Base-by-base conservation (phyloP, 2,329 filamentous ascomycete species). In the Ascochyta fabae region DNA sequence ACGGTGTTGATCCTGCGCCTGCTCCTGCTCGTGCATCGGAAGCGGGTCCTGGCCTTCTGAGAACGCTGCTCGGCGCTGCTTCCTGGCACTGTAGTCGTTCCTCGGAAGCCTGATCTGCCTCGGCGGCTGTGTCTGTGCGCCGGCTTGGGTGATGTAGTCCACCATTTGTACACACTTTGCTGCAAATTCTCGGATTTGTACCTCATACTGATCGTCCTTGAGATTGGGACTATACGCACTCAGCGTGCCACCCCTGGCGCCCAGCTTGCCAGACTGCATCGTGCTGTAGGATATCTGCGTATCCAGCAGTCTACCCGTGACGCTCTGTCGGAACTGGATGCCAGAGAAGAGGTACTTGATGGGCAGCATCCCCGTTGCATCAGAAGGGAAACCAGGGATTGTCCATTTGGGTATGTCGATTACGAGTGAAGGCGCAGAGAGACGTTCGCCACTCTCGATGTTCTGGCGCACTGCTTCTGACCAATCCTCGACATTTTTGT, bases 321-420 rank as follows among this genome's bases (percentile, higher is more conserved):
- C 57, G 19, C 53, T 59, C 44, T 76, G 70, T 3, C 64, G 58
- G 41, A 73, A 68, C 34, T 65, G 63, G 3, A 74, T 61, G 16
- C 67, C 68, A 1, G 66, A 64, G 50, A 73, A 73, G 38, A 71
- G 49, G 31, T 70, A 76, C 9, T 57, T 66, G 23, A 71, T 54
- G 5, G 47, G 46, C 8, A 40, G 39, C 35, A 53, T 41, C 12
- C 57, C 60, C 13, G 58, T 53, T 0, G 43, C 42, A 15, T 60
- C 24, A 13, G 43, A 31, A 13, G 35, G 36, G 26, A 46, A 56
- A 16, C 62, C 67, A 4, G 57, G 60, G 5, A 75, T 62, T 0
- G 61, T 62, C 69, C 69, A 72, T 24, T 56, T 62, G 5, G 74
- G 74, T 9, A 76, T 67, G 0, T 62, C 40, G 7, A 76, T 42